A percentile compares a stretch with the other conserved stretches of the same genome.
phyloP scores from a whole-genome alignment of 805 yeast genomes.

The Kluyveromyces dobzhanskii region DNA sequence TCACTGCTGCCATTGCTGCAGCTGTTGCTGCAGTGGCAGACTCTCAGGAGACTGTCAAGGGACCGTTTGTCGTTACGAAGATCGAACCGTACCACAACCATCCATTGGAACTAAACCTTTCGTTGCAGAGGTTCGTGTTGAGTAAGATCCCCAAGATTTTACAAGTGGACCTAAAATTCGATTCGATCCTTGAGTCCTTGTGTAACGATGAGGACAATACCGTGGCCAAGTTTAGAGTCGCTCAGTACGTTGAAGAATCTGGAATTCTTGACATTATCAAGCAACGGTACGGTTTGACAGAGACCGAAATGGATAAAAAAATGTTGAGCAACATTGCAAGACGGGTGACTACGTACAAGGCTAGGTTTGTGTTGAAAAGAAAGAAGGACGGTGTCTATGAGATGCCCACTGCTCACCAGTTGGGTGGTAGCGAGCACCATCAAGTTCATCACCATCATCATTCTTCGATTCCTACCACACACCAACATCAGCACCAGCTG shows the following conservation, averaged over 20 bases:
- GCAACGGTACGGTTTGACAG: conserved; percentile 24
- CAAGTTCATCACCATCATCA: neutral
- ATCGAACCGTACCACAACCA: conserved; percentile 30
- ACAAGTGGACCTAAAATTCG: conserved; percentile 29
- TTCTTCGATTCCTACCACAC: no score
- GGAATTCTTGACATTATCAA: conserved; percentile 26
- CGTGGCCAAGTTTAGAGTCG: conserved; percentile 26
- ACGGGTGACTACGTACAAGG: conserved; percentile 30
- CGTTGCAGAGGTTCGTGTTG: conserved; percentile 25
- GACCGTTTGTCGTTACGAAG: conserved; percentile 29
- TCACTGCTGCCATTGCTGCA: conserved; percentile 29
- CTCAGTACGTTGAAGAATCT: conserved; percentile 28
- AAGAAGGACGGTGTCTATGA: conserved; percentile 27
- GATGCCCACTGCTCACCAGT: conserved; percentile 5
- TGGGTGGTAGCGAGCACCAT: neutral
- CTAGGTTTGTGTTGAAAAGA: conserved; percentile 27
- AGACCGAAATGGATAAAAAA: conserved; percentile 25
- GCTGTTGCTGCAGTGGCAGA: conserved; percentile 29
- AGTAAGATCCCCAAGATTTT: conserved; percentile 28
- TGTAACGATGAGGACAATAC: conserved; percentile 26
- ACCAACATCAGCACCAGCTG: neutral
- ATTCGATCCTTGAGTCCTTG: conserved; percentile 23
- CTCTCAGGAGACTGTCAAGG: conserved; percentile 13
- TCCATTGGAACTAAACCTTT: conserved; percentile 26
- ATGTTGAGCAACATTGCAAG: conserved; percentile 25